These are phyloP conservation scores for Solanum habrochaites DNA, from an alignment of 257 asterid species.

Conservation along the genomic window DNA sequence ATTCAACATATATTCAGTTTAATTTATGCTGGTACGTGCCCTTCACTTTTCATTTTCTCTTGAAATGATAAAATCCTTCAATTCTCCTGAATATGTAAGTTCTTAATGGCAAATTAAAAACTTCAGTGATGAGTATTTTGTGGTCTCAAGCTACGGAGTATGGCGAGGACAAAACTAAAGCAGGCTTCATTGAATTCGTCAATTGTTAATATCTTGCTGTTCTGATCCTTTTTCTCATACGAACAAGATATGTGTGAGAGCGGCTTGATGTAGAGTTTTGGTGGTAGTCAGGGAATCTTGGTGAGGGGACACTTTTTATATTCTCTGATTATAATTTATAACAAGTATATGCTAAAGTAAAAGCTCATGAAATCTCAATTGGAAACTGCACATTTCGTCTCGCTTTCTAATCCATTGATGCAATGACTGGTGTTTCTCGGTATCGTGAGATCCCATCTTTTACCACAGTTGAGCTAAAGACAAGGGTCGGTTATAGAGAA, in stretches of 20 bases:
- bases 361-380: not conserved
- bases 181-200: not conserved
- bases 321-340: not conserved
- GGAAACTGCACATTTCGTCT: not conserved
- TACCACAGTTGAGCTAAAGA: not conserved
- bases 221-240: too few relatives aligned
- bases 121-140: not conserved
- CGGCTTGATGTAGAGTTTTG: too few relatives aligned
- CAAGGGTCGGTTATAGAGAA: not conserved
- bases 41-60: not conserved
- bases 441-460: too few relatives aligned
- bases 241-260: too few relatives aligned
- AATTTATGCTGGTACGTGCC: conserved; percentile 68
- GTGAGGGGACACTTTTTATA: not conserved
- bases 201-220: not conserved
- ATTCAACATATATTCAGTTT: conserved; percentile 68
- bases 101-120: too few relatives aligned
- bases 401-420: not conserved
- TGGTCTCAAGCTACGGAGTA: not conserved
- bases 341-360: not conserved
- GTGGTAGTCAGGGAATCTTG: not conserved
- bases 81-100: not conserved
- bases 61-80: not conserved
- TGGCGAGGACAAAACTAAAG: not conserved
- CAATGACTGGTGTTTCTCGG: not conserved